phyloP scores from a whole-genome alignment of 106 monocot genomes.

The Posidonia australis region DNA sequence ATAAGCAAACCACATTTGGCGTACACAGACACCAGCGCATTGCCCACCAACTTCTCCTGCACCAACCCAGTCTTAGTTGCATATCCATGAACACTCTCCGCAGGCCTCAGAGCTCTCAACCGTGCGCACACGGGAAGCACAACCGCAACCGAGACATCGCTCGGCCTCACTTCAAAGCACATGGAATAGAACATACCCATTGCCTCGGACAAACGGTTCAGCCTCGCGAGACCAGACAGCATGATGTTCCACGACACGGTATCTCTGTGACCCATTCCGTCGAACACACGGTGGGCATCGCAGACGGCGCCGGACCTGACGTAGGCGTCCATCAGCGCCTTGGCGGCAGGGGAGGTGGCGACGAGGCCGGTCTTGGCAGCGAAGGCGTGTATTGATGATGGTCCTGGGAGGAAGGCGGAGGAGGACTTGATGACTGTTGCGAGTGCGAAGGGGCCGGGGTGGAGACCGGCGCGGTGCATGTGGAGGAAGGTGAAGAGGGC shows the following conservation, averaged over 20 bases:
- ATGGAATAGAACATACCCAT: conserved; percentile 27
- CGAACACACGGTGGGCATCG: conserved; percentile 34
- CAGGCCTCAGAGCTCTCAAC: conserved; percentile 15
- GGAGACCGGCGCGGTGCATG: conserved; percentile 5
- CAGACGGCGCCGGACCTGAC: conserved; percentile 19
- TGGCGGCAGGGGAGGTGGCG: conserved; percentile 10
- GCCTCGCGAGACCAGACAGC: conserved; percentile 35
- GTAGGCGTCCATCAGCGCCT: conserved; percentile 57
- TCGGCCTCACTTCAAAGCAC: conserved; percentile 22
- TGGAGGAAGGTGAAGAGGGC: conserved; percentile 14
- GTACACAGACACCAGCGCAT: conserved; percentile 55
- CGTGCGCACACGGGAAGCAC: conserved; percentile 43
- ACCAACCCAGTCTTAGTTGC: conserved; percentile 41
- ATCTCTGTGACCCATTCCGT: conserved; percentile 22
- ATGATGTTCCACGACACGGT: conserved; percentile 51
- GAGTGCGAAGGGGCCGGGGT: conserved; percentile 30
- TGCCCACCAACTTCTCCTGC: conserved; percentile 43
- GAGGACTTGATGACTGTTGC: conserved; percentile 41
- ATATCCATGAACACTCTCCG: conserved; percentile 32
- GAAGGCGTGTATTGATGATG: conserved; percentile 35
- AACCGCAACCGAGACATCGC: conserved; percentile 32
- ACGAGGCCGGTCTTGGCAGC: conserved; percentile 17
- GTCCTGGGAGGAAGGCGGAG: conserved; percentile 15
- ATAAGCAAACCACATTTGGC: conserved; percentile 40
- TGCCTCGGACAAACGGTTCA: conserved; percentile 13